Evolutionary conservation across 345 rosid species (phyloP).

Genomic region (Boechera retrofracta): DNA sequence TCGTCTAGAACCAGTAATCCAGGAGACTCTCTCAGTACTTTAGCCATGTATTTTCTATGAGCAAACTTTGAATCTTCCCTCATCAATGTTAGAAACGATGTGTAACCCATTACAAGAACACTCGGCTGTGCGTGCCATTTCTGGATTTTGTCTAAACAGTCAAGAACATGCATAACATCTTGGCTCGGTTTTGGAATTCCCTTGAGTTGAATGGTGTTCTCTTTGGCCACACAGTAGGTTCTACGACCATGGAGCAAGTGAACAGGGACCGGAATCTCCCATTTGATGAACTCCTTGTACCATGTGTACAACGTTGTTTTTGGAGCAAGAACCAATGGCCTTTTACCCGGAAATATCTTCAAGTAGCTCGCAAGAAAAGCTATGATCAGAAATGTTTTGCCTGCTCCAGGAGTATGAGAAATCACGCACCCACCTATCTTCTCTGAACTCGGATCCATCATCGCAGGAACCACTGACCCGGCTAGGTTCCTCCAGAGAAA

Average conservation of each 20-base stretch:
- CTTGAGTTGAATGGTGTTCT: slow-evolving; percentile 45
- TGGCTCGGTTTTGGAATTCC: slow-evolving; percentile 70
- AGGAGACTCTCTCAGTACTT: slow-evolving; percentile 84
- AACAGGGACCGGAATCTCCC: slow-evolving; percentile 84
- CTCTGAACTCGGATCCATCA: slow-evolving; percentile 57
- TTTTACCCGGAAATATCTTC: slow-evolving; percentile 80
- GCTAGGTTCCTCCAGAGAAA: slow-evolving; percentile 84
- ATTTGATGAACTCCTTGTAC: slow-evolving; percentile 94
- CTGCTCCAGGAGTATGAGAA: slow-evolving; percentile 93
- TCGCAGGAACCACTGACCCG: slow-evolving; percentile 67
- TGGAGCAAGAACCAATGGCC: slow-evolving; percentile 90
- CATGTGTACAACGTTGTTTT: slow-evolving; percentile 94
- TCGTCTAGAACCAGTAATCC: slow-evolving; percentile 86
- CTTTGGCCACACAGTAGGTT: slow-evolving; percentile 63
- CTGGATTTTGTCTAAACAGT: slow-evolving; percentile 87
- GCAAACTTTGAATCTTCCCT: slow-evolving; percentile 81
- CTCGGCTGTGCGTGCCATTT: slow-evolving; percentile 94
- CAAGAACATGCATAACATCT: slow-evolving; percentile 88
- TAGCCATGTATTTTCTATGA: slow-evolving; percentile 84
- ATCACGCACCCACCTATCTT: slow-evolving; percentile 86
- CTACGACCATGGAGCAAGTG: slow-evolving; percentile 87
- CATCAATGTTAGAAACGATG: slow-evolving; percentile 87
- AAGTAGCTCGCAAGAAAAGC: slow-evolving; percentile 90
- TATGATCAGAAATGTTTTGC: slow-evolving; percentile 86
- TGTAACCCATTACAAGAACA: slow-evolving; percentile 96